Evolutionary conservation across 257 asterid species (phyloP).

Genomic region (Solanum arcanum): DNA sequence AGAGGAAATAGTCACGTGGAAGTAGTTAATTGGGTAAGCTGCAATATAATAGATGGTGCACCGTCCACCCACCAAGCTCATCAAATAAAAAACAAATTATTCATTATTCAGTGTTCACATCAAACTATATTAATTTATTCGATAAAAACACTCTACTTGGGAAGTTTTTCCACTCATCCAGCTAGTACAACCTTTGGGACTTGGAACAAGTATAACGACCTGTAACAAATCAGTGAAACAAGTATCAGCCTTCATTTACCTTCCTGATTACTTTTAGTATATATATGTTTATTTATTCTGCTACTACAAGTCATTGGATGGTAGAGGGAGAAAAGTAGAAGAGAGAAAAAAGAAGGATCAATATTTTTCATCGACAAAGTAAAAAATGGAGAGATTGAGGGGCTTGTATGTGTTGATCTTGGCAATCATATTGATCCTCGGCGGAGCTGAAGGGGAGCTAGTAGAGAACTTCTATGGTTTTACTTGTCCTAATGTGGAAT

Average conservation of each 20-base stretch:
- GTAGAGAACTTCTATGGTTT: conserved; percentile 32
- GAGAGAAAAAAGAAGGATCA: background rate
- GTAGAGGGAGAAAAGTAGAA: background rate
- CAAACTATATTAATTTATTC: background rate
- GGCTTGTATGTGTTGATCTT: conserved; percentile 15
- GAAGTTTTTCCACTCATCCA: background rate
- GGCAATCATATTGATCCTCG: background rate
- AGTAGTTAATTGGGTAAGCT: background rate
- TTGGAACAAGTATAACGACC: background rate
- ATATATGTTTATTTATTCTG: background rate
- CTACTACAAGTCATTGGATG: background rate
- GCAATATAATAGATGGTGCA: background rate
- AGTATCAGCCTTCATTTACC: background rate
- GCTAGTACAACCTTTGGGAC: background rate
- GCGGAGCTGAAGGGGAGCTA: conserved; percentile 37
- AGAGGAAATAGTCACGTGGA: background rate
- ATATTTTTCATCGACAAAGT: background rate
- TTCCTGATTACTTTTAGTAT: background rate
- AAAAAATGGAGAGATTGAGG: conserved; percentile 13
- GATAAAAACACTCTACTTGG: background rate
- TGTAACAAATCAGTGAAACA: background rate
- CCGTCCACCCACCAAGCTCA: background rate
- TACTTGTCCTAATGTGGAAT: conserved; percentile 51
- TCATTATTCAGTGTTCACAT: background rate
- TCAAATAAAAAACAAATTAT: background rate